phyloP scores from a whole-genome alignment of 2,329 filamentous ascomycete species.

The Epichloe sylvatica region DNA sequence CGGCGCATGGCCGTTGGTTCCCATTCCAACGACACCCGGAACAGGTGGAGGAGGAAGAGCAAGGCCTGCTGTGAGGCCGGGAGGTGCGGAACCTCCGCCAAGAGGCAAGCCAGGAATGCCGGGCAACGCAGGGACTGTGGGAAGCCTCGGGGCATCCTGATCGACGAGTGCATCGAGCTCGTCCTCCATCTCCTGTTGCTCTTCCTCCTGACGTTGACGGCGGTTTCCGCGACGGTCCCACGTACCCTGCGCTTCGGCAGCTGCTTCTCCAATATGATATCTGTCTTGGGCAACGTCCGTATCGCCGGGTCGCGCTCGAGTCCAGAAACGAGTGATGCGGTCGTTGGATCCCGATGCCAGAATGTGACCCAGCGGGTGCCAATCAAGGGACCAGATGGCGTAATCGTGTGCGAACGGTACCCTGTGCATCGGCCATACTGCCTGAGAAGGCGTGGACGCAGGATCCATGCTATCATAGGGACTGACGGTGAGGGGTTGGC shows the following conservation, averaged over 20 bases:
- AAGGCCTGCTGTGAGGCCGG: conserved; percentile 29
- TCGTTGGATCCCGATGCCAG: conserved; percentile 93
- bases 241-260: conserved; percentile 87
- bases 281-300: conserved; percentile 74
- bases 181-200: conserved; percentile 86
- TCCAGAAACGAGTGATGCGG: conserved; percentile 94
- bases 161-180: conserved; percentile 87
- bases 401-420: conserved; percentile 83
- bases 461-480: conserved; percentile 80
- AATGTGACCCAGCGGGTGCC: conserved; percentile 93
- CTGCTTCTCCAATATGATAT: conserved; percentile 88
- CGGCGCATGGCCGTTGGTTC: conserved; percentile 28
- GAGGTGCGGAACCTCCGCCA: conserved; percentile 21
- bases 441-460: conserved; percentile 64
- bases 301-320: conserved; percentile 76
- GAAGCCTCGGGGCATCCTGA: conserved; percentile 53
- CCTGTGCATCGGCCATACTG: conserved; percentile 83
- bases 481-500: conserved; percentile 56
- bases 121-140: conserved; percentile 35
- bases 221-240: conserved; percentile 72
- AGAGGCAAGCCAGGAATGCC: conserved; percentile 48
- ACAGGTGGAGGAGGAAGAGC: conserved; percentile 29
- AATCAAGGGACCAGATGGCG: conserved; percentile 94
- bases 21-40: conserved; percentile 36
- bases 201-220: conserved; percentile 73